Evolutionary conservation across 805 yeast genomes (phyloP), one percentile per base, ranked within the genome.

Genomic region (Teunomyces aglyptinius): DNA sequence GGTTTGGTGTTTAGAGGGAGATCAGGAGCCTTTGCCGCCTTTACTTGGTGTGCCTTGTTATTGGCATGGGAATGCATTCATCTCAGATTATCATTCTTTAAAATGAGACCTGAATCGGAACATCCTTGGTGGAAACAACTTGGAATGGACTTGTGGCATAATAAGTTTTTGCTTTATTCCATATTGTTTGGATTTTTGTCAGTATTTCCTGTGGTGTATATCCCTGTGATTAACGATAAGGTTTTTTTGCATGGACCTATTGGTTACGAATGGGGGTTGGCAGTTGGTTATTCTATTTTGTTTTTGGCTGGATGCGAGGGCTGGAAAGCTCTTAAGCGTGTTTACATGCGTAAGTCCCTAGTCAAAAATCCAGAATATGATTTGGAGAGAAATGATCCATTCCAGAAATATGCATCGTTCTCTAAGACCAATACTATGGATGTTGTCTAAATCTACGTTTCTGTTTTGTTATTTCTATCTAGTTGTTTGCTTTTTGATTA

Each of bases 1-100:
- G 48, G 52, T 47, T 59, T 67, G 48, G 73, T 68, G 4, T 66
- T 66, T 55, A 53, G 65, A 52, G 75, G 73, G 11, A 58, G 75
- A 51, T 60, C 71, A 5, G 70, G 70, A 2, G 57, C 72, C 3
- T 69, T 69, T 48, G 73, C 68, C 4, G 65, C 61, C 24, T 65
- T 69, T 66, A 67, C 71, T 1, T 69, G 74, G 74, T 67, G 72
- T 60, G 72, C 73, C 2, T 64, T 68, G 42, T 55, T 68, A 13
- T 56, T 68, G 47, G 70, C 72, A 5, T 69, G 72, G 73, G 73
- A 69, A 51, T 69, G 75, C 53, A 54, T 69, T 36, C 73, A 69
- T 49, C 68, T 70, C 19, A 49, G 49, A 26, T 58, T 61, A 47
- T 68, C 73, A 2, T 62, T 69, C 45, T 67, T 69, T 47, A 48